Percentiles rank a stretch among this genome's conserved stretches.
These are phyloP conservation scores for Fusarium sororula DNA, from an alignment of 2,329 filamentous ascomycete species.

Conservation along the genomic window DNA sequence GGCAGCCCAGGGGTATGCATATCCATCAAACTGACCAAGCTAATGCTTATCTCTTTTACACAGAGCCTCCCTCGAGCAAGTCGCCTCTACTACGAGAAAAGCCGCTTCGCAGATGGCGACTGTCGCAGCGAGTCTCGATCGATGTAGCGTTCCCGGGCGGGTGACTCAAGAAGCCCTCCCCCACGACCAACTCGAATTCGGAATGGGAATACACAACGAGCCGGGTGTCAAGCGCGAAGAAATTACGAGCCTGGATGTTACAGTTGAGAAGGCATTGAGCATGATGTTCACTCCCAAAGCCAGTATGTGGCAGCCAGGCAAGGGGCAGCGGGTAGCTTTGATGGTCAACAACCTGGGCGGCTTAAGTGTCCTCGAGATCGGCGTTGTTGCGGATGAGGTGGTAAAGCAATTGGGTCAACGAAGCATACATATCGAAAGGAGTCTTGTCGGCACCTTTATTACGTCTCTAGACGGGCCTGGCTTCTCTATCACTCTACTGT, in stretches of 20 bases:
- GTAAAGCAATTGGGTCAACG: conserved; percentile 19
- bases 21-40: not conserved
- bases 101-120: conserved; percentile 39
- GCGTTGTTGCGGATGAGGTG: conserved; percentile 38
- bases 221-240: conserved; percentile 38
- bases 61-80: conserved; percentile 31
- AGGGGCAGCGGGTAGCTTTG: conserved; percentile 26
- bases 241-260: conserved; percentile 23
- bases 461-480: conserved; percentile 39
- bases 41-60: conserved; percentile 1
- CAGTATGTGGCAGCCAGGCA: conserved; percentile 35
- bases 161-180: conserved; percentile 33
- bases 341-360: conserved; percentile 42
- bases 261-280: conserved; percentile 27
- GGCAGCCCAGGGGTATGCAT: conserved; percentile 33
- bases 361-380: conserved; percentile 36
- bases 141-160: conserved; percentile 37
- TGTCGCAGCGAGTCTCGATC: conserved; percentile 38
- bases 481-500: conserved; percentile 35
- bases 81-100: conserved; percentile 25
- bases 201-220: conserved; percentile 43
- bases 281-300: conserved; percentile 37
- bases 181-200: conserved; percentile 34
- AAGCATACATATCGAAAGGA: conserved; percentile 22
- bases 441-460: conserved; percentile 36